These are phyloP conservation scores for Leptographium lundbergii DNA, from an alignment of 2,329 filamentous ascomycete genomes.

Conservation along the genomic window DNA sequence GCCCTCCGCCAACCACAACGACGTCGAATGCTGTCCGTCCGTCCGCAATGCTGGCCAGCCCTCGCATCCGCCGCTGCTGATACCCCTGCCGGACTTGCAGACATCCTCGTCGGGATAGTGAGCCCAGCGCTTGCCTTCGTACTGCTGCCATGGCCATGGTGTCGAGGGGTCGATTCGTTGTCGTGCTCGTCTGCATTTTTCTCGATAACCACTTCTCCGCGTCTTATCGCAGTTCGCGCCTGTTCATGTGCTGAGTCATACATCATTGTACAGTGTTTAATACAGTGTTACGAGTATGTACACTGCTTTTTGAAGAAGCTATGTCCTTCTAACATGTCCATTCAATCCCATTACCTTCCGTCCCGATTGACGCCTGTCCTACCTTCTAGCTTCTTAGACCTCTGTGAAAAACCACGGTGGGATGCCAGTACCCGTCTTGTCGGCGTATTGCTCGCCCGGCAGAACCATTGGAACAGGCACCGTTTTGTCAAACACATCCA, in stretches of 20 bases:
- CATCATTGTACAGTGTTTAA: too few relatives aligned
- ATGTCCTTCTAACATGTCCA: too few relatives aligned
- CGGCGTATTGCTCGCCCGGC: slow-evolving; percentile 40
- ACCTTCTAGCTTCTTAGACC: not conserved
- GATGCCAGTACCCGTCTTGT: slow-evolving; percentile 10
- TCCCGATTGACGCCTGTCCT: too few relatives aligned
- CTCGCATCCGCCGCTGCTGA: not conserved
- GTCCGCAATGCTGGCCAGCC: slow-evolving; percentile 8
- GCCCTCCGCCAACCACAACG: slow-evolving; percentile 87
- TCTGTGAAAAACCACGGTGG: slow-evolving; percentile 29
- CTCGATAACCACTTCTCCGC: too few relatives aligned
- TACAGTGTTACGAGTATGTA: too few relatives aligned
- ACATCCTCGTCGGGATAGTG: not conserved
- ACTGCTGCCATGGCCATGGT: not conserved
- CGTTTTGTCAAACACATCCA: slow-evolving; percentile 37
- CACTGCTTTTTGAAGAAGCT: not conserved
- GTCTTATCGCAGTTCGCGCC: too few relatives aligned
- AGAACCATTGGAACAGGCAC: slow-evolving; percentile 53
- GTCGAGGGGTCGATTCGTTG: not conserved
- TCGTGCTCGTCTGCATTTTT: too few relatives aligned
- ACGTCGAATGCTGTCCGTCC: slow-evolving; percentile 58
- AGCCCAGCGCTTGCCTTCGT: not conserved
- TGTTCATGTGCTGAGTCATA: too few relatives aligned
- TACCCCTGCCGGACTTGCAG: not conserved
- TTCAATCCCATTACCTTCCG: too few relatives aligned